Percentiles rank a stretch among this genome's conserved stretches.
Conservation (phyloP, 768 basidiomycete genomes). For the Panaeolus cyanescens region DNA sequence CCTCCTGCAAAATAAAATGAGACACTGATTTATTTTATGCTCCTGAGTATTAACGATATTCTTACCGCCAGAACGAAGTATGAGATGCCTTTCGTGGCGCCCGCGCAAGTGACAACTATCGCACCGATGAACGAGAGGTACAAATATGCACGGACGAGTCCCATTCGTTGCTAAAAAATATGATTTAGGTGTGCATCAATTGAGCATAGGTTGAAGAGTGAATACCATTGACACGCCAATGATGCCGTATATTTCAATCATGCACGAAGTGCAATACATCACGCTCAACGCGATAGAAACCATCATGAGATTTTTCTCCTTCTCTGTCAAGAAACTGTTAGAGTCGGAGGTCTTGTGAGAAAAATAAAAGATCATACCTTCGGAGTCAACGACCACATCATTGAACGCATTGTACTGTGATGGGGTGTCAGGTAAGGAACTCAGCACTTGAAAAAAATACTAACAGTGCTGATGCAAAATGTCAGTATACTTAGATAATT, state of each 20-base stretch:
- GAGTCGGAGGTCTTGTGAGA: not conserved
- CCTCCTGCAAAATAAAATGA: constrained; percentile 28
- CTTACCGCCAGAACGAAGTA: constrained; percentile 40
- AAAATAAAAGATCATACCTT: constrained; percentile 13
- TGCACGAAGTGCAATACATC: constrained; percentile 34
- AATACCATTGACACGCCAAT: constrained; percentile 28
- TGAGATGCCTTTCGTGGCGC: constrained; percentile 34
- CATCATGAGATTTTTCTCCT: constrained; percentile 27
- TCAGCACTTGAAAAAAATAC: not conserved
- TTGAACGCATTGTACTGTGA: constrained; percentile 34
- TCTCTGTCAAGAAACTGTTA: constrained; percentile 13
- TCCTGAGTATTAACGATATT: too few relatives aligned
- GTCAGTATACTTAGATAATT: not conserved
- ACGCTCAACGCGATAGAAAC: constrained; percentile 40
- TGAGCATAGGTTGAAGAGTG: constrained; percentile 8
- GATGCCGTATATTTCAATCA: constrained; percentile 34
- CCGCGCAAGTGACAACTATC: constrained; percentile 34
- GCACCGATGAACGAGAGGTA: constrained; percentile 37
- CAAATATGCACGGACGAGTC: constrained; percentile 27
- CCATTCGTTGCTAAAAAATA: constrained; percentile 24
- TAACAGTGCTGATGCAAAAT: constrained; percentile 23
- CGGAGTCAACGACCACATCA: constrained; percentile 36
- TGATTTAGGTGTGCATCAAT: not conserved
- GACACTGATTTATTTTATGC: too few relatives aligned
- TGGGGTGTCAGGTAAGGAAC: not conserved